phyloP scores from a whole-genome alignment of 805 yeast species.

The Lipomyces oligophaga region DNA sequence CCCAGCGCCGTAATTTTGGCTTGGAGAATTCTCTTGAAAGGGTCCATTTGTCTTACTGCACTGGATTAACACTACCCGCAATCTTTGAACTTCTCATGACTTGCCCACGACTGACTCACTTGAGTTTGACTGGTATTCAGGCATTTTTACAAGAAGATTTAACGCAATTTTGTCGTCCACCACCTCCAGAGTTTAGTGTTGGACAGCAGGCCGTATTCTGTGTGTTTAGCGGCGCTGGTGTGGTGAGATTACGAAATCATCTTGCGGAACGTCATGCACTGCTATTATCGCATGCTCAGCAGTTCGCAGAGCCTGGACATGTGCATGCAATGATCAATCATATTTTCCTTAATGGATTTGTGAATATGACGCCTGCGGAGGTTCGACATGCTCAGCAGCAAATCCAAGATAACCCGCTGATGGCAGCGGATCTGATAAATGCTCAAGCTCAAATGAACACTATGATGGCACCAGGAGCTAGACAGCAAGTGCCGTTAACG shows the following conservation, averaged over 20 bases:
- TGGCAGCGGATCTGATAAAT: too few relatives aligned
- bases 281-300: too few relatives aligned
- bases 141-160: slow-evolving; percentile 86
- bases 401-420: too few relatives aligned
- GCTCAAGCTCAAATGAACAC: too few relatives aligned
- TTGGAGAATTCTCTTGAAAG: slow-evolving; percentile 82
- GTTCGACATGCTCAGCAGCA: too few relatives aligned
- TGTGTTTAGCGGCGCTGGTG: slow-evolving; percentile 91
- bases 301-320: too few relatives aligned
- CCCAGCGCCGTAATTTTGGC: slow-evolving; percentile 52
- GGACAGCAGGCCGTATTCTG: slow-evolving; percentile 83
- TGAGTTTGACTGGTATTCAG: slow-evolving; percentile 85
- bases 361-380: too few relatives aligned
- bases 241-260: slow-evolving; percentile 66
- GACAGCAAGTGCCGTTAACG: too few relatives aligned
- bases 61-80: slow-evolving; percentile 67
- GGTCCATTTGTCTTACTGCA: slow-evolving; percentile 88
- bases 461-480: too few relatives aligned
- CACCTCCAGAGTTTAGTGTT: slow-evolving; percentile 87
- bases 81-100: slow-evolving; percentile 67
- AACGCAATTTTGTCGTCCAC: slow-evolving; percentile 80
- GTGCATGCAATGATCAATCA: background rate
- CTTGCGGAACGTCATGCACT: too few relatives aligned
- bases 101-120: slow-evolving; percentile 84
- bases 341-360: too few relatives aligned